Evolutionary conservation across 306 rosid genomes (phyloP).

Genomic region (Sicyos edulis): DNA sequence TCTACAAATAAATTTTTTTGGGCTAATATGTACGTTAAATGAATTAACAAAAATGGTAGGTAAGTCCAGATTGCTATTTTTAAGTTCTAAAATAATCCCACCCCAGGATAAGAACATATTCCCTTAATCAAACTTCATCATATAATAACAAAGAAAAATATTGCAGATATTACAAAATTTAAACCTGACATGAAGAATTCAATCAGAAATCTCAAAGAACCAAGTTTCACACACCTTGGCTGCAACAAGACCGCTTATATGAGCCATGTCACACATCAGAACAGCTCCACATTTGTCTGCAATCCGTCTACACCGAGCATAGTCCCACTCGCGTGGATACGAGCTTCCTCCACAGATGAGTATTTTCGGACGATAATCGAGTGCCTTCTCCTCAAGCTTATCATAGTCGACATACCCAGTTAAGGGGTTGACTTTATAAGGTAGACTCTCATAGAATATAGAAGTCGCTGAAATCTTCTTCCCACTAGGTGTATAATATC

Average conservation of each 20-base stretch:
- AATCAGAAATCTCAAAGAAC: neutral
- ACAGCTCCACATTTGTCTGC: slow-evolving; percentile 79
- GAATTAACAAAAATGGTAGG: neutral
- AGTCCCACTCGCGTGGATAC: slow-evolving; percentile 84
- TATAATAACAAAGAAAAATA: neutral
- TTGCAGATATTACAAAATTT: neutral
- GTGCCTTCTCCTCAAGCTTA: slow-evolving; percentile 74
- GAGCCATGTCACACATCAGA: slow-evolving; percentile 92
- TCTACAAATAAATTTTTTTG: no score
- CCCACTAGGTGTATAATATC: slow-evolving; percentile 62
- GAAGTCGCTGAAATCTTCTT: slow-evolving; percentile 70
- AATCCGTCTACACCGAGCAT: slow-evolving; percentile 51
- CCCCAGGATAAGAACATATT: neutral
- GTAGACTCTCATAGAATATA: slow-evolving; percentile 64
- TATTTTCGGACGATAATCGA: slow-evolving; percentile 72
- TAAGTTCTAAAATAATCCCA: neutral
- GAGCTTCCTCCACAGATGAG: slow-evolving; percentile 88
- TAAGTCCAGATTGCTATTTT: neutral
- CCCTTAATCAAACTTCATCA: neutral
- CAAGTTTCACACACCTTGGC: slow-evolving; percentile 51
- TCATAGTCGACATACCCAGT: slow-evolving; percentile 68
- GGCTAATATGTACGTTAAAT: neutral
- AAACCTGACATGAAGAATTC: neutral
- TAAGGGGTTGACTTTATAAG: slow-evolving; percentile 69
- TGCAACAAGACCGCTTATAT: slow-evolving; percentile 80